Evolutionary conservation across 805 yeast genomes (phyloP), one percentile per base, ranked within the genome.

Genomic region (Blastobotrys robertii): DNA sequence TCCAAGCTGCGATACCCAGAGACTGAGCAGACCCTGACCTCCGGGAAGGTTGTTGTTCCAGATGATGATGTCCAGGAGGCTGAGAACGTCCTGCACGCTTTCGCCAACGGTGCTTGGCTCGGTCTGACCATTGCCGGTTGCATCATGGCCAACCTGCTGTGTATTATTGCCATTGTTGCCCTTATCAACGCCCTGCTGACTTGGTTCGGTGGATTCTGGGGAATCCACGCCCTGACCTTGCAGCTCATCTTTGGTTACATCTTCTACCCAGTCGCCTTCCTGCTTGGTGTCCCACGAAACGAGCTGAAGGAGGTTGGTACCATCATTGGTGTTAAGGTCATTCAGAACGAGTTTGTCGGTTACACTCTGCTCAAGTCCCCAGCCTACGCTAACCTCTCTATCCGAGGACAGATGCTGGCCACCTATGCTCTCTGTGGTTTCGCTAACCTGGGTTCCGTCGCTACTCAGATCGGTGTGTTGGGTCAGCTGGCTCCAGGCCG

Each of bases 161-260:
- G 81, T 68, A 76, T 77, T 53, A 77, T 77, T 62, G 77, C 75
- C 1, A 56, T 75, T 35, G 79, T 77, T 44, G 70, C 79, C 4
- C 64, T 77, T 51, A 57, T 72, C 52, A 74, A 77, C 54, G 79
- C 73, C 6, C 53, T 77, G 19, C 66, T 77, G 47, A 67, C 74
- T 3, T 76, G 79, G 76, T 77, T 77, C 49, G 81, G 80, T 47
- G 65, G 68, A 39, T 77, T 72, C 64, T 77, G 81, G 82, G 74
- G 75, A 49, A 77, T 77, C 50, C 55, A 66, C 22, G 52, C 56
- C 9, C 68, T 77, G 48, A 68, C 78, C 8, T 60, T 77, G 52
- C 77, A 76, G 53, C 67, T 74, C 60, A 76, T 77, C 52, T 58
- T 71, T 43, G 73, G 79, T 22, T 77, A 77, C 62, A 54, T 77